A percentile compares a stretch with the other conserved stretches of the same genome.
Evolutionary conservation across 208 protist genomes (phyloP).

Genomic region (Leishmania martiniquensis): DNA sequence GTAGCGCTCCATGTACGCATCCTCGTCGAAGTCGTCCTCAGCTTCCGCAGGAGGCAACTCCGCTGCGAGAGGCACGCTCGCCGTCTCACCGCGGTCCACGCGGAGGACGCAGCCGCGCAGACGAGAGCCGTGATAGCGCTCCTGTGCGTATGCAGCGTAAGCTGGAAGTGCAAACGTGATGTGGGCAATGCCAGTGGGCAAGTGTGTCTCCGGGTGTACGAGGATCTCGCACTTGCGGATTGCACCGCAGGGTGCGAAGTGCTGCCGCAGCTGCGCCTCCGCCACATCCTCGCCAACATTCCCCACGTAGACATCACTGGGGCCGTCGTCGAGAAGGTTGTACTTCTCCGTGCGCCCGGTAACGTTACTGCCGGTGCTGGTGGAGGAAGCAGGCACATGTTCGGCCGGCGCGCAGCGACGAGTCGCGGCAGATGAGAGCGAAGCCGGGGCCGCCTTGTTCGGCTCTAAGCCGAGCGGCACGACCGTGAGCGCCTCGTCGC

Average conservation of each 20-base stretch:
- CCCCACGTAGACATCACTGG: constrained; percentile 81
- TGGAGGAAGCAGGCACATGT: constrained; percentile 3
- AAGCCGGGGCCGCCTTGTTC: constrained; percentile 10
- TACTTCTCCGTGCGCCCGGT: constrained; percentile 84
- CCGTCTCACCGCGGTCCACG: constrained; percentile 84
- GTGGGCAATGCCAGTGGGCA: constrained; percentile 77
- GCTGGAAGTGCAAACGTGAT: constrained; percentile 79
- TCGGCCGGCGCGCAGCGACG: constrained; percentile 9
- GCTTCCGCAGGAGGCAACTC: constrained; percentile 46
- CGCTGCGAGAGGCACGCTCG: constrained; percentile 63
- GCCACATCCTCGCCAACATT: constrained; percentile 83
- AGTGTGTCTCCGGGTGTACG: constrained; percentile 76
- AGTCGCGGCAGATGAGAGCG: background rate
- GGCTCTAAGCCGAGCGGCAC: constrained; percentile 50
- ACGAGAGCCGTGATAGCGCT: constrained; percentile 82
- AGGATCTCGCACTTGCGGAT: constrained; percentile 75
- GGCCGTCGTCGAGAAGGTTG: constrained; percentile 78
- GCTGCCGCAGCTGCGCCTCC: constrained; percentile 72
- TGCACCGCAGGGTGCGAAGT: constrained; percentile 76
- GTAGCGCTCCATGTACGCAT: constrained; percentile 65
- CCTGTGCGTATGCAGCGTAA: constrained; percentile 85
- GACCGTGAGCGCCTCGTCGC: constrained; percentile 36
- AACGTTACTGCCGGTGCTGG: constrained; percentile 40
- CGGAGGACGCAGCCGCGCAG: constrained; percentile 77
- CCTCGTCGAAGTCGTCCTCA: constrained; percentile 81